A percentile compares a stretch with the other conserved stretches of the same genome.
phyloP scores from a whole-genome alignment of 305 asterid genomes.

The Salvia sclarea region DNA sequence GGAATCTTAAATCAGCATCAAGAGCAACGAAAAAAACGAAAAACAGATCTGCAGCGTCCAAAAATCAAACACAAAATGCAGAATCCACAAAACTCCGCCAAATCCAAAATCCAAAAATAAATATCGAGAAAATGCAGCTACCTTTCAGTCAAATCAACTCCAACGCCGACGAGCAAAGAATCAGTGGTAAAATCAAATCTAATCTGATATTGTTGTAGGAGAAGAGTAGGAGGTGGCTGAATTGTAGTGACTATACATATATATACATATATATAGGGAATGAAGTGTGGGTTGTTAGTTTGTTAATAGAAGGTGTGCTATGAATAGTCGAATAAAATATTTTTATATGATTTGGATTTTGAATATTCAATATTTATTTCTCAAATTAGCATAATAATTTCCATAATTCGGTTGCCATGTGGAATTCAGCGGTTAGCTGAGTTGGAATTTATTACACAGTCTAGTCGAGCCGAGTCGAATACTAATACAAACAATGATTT shows the following conservation, averaged over 20 bases:
- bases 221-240: conserved; percentile 32
- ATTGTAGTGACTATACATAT: conserved; percentile 23
- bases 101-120: conserved; percentile 19
- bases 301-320: conserved; percentile 44
- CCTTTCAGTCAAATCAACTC: conserved; percentile 31
- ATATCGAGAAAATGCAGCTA: conserved; percentile 40
- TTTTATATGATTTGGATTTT: neutral
- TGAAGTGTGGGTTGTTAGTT: conserved; percentile 33
- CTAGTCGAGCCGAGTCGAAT: neutral
- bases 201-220: conserved; percentile 29
- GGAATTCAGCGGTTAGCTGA: conserved; percentile 33
- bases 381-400: conserved; percentile 18
- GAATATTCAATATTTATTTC: neutral
- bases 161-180: conserved; percentile 22
- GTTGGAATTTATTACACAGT: neutral
- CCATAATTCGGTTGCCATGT: conserved; percentile 29
- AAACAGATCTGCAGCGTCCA: conserved; percentile 39
- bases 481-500: too few species aligned
- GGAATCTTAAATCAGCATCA: conserved; percentile 35
- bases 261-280: conserved; percentile 20
- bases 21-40: neutral
- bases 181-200: conserved; percentile 6
- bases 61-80: conserved; percentile 16
- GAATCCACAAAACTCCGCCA: conserved; percentile 21
- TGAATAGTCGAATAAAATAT: conserved; percentile 12